These are phyloP conservation scores for Atalantia buxifolia DNA, from an alignment of 345 rosid genomes.

Conservation along the genomic window DNA sequence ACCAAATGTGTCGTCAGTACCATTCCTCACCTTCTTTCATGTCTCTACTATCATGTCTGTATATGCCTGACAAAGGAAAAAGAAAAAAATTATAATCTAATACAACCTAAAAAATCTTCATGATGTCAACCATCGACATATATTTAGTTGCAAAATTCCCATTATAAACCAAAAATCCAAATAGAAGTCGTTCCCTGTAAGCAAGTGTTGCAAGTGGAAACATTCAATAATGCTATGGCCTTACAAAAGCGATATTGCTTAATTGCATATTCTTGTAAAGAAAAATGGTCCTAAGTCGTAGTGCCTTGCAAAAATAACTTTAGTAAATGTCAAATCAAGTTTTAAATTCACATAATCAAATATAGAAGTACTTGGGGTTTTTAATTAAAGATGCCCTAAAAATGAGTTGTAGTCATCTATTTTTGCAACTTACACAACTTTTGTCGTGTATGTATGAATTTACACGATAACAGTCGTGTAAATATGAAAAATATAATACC, in stretches of 20 bases:
- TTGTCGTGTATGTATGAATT: too few relatives aligned
- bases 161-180: not conserved
- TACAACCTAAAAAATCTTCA: not conserved
- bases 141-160: not conserved
- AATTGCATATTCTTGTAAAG: not conserved
- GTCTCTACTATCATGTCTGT: conserved; percentile 73
- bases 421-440: too few relatives aligned
- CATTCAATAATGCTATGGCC: not conserved
- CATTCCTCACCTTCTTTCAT: conserved; percentile 61
- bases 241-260: not conserved
- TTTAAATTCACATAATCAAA: not conserved
- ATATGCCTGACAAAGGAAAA: conserved; percentile 48
- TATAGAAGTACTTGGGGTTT: too few relatives aligned
- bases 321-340: not conserved
- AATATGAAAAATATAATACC: too few relatives aligned
- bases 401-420: too few relatives aligned
- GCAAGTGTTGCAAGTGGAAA: not conserved
- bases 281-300: not conserved
- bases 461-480: too few relatives aligned
- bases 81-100: not conserved
- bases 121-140: not conserved
- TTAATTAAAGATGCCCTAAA: too few relatives aligned
- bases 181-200: not conserved
- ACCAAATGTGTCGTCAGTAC: conserved; percentile 84
- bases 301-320: not conserved